phyloP scores from a whole-genome alignment of 768 basidiomycete genomes.

The Mycena crocata region DNA sequence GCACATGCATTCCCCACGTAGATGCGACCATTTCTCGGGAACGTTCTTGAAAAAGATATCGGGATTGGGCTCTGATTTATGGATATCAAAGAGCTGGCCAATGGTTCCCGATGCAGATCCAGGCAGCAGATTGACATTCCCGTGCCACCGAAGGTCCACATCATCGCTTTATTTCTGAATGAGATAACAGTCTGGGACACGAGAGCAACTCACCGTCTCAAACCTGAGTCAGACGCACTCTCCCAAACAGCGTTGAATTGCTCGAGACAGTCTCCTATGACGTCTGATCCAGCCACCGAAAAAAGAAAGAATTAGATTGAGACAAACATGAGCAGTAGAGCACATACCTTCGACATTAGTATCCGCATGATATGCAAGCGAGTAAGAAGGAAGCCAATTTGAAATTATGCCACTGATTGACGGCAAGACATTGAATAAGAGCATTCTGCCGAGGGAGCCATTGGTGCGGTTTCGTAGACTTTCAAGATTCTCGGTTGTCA shows the following conservation, averaged over 20 bases:
- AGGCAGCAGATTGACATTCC: conserved; percentile 1
- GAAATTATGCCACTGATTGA: background rate
- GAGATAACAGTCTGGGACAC: background rate
- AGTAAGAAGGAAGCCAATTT: background rate
- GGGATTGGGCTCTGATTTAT: background rate
- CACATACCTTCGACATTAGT: background rate
- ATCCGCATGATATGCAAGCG: background rate
- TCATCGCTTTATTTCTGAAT: background rate
- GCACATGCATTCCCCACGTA: conserved; percentile 4
- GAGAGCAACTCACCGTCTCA: background rate
- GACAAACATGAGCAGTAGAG: background rate
- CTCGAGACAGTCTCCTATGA: background rate
- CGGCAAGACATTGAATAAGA: background rate
- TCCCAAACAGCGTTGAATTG: conserved; percentile 2
- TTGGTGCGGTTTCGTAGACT: background rate
- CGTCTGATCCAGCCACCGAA: no score
- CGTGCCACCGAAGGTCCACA: conserved; percentile 12
- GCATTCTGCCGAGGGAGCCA: conserved; percentile 1
- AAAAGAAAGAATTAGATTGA: background rate
- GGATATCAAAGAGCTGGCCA: conserved; percentile 1
- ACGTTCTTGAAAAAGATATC: background rate
- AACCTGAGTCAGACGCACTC: background rate
- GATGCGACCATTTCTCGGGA: conserved; percentile 1
- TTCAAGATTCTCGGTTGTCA: conserved; percentile 2
- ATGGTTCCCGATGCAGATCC: conserved; percentile 1